Evolutionary conservation across 345 rosid genomes (phyloP).

Genomic region (Zanthoxylum bungeanum): DNA sequence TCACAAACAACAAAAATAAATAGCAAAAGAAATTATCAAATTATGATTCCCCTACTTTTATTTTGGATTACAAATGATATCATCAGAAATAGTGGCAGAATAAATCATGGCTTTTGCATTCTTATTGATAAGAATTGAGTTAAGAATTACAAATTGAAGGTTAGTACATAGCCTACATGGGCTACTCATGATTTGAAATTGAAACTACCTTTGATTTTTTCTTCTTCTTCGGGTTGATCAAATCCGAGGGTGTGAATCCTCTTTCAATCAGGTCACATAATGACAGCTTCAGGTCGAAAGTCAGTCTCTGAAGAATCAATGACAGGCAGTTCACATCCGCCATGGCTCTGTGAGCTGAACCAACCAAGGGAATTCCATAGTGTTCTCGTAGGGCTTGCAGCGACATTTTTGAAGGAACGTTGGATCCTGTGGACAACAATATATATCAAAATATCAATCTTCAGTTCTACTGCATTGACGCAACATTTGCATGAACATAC

Average conservation of each 20-base stretch:
- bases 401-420: conserved; percentile 27
- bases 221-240: conserved; percentile 40
- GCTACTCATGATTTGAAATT: not conserved
- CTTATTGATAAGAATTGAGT: conserved; percentile 15
- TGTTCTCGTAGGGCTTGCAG: conserved; percentile 47
- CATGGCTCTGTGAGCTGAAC: conserved; percentile 87
- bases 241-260: conserved; percentile 43
- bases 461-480: not conserved
- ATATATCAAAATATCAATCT: not conserved
- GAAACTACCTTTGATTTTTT: conserved; percentile 31
- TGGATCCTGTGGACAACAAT: conserved; percentile 33
- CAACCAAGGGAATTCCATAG: conserved; percentile 37
- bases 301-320: conserved; percentile 59
- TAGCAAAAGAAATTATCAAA: not conserved
- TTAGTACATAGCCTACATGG: not conserved
- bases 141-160: conserved; percentile 18
- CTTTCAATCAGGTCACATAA: conserved; percentile 44
- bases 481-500: not conserved
- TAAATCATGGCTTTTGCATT: conserved; percentile 3
- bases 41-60: not conserved
- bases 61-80: not conserved
- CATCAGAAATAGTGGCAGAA: not conserved
- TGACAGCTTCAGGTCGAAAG: conserved; percentile 55
- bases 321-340: conserved; percentile 66
- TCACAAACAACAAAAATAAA: not conserved